Evolutionary conservation across 2,329 filamentous ascomycete genomes (phyloP), one percentile per base, ranked within the genome.

Genomic region (Aspergillus neoniger): DNA sequence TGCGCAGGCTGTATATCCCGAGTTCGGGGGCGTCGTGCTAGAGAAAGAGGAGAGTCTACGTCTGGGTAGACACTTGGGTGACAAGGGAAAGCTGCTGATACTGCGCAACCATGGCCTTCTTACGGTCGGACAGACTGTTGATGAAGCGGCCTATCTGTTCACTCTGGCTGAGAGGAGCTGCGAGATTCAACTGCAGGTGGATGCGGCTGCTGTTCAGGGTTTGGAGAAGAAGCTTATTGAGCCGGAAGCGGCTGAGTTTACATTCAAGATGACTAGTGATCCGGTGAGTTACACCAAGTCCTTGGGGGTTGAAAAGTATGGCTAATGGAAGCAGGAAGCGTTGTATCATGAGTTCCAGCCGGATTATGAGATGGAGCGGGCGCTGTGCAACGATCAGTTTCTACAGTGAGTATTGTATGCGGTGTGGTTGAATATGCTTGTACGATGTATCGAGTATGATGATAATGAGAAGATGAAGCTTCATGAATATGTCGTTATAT

Each of bases 91-190:
- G 72, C 88, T 82, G 1, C 81, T 86, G 65, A 86, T 91, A 51
- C 77, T 91, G 50, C 80, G 87, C 64, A 92, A 91, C 71, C 89
- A 92, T 74, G 90, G 90, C 0, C 76, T 92, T 32, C 74, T 92
- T 53, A 90, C 88, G 0, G 88, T 91, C 0, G 90, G 90, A 6
- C 69, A 75, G 6, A 92, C 89, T 0, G 89, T 92, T 2, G 89
- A 92, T 70, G 89, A 92, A 75, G 89, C 89, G 1, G 86, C 86
- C 0, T 92, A 88, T 72, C 73, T 91, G 49, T 89, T 90, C 70
- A 86, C 85, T 0, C 76, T 89, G 47, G 81, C 91, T 74, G 89
- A 92, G 74, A 81, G 88, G 51, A 86, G 84, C 52, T 91, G 89
- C 71, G 81, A 86, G 58, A 83, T 90, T 25, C 89, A 92, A 75